Evolutionary conservation across 495 filamentous ascomycete species (phyloP).

Genomic region (Glarea lozoyensis): DNA sequence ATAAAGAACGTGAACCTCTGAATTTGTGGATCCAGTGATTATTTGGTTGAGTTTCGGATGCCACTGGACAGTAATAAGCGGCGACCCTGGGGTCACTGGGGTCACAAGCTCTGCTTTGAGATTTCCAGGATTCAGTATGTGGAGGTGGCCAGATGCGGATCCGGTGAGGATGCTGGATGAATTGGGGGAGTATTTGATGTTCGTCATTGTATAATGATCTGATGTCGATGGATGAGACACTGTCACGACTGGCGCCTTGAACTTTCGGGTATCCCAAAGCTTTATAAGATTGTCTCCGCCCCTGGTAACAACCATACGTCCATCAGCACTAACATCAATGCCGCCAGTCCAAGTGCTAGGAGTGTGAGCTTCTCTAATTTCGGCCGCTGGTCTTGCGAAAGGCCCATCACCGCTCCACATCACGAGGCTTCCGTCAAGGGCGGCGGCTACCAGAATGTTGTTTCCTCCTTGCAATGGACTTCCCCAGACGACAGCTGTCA

Average conservation of each 20-base stretch:
- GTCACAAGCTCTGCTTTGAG: slow-evolving; percentile 76
- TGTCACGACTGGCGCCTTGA: slow-evolving; percentile 76
- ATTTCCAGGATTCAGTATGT: slow-evolving; percentile 89
- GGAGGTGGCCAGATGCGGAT: slow-evolving; percentile 75
- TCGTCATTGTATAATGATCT: slow-evolving; percentile 69
- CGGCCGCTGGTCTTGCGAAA: slow-evolving; percentile 73
- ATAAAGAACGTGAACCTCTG: slow-evolving; percentile 83
- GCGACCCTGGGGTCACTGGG: slow-evolving; percentile 71
- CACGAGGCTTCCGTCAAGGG: slow-evolving; percentile 81
- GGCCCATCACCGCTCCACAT: slow-evolving; percentile 90
- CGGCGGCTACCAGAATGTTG: slow-evolving; percentile 76
- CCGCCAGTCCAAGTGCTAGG: slow-evolving; percentile 86
- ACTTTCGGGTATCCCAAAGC: slow-evolving; percentile 95
- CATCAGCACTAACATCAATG: slow-evolving; percentile 85
- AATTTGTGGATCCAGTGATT: slow-evolving; percentile 83
- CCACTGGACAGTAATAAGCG: slow-evolving; percentile 81
- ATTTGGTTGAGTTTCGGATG: slow-evolving; percentile 95
- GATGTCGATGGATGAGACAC: slow-evolving; percentile 77
- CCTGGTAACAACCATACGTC: slow-evolving; percentile 76
- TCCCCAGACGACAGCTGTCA: slow-evolving; percentile 92
- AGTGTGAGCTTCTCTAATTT: slow-evolving; percentile 77
- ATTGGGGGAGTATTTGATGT: slow-evolving; percentile 82
- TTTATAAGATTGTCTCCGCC: slow-evolving; percentile 79
- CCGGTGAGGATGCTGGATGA: slow-evolving; percentile 79
- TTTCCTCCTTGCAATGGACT: slow-evolving; percentile 62